Conservation (phyloP, 1,139 yeast genomes). For the Debaryomyces subglobosus region DNA sequence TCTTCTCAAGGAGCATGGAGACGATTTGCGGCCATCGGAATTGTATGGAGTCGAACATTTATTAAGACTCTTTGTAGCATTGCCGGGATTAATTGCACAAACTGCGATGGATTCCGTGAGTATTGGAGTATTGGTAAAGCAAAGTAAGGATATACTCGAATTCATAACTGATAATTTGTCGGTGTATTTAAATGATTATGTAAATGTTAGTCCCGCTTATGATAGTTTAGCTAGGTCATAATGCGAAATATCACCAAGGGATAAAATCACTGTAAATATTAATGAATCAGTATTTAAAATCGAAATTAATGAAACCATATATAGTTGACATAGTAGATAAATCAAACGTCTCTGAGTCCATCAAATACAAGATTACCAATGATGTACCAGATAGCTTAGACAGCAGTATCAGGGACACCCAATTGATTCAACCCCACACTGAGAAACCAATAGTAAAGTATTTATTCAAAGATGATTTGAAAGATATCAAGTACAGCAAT, state of each 20-base stretch:
- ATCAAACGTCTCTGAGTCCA: slow-evolving; percentile 4
- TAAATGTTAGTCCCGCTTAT: slow-evolving; percentile 65
- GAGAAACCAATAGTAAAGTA: slow-evolving; percentile 6
- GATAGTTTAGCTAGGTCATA: slow-evolving; percentile 44
- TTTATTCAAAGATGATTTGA: slow-evolving; percentile 8
- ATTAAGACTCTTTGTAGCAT: slow-evolving; percentile 67
- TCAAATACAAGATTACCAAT: neutral
- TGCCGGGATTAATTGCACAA: slow-evolving; percentile 80
- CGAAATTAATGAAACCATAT: slow-evolving; percentile 8
- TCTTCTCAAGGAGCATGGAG: slow-evolving; percentile 34
- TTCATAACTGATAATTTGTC: slow-evolving; percentile 53
- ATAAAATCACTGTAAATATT: neutral
- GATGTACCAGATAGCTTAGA: slow-evolving; percentile 8
- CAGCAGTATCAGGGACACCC: slow-evolving; percentile 4
- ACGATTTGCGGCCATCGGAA: slow-evolving; percentile 33
- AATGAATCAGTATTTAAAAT: neutral
- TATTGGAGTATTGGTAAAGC: slow-evolving; percentile 48
- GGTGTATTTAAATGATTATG: slow-evolving; percentile 48
- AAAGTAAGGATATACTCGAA: slow-evolving; percentile 55
- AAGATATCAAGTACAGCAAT: neutral
- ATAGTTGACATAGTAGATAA: slow-evolving; percentile 7
- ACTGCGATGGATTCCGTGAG: slow-evolving; percentile 83
- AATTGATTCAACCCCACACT: slow-evolving; percentile 1
- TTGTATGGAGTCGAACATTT: slow-evolving; percentile 82
- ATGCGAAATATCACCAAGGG: slow-evolving; percentile 5